Evolutionary conservation across 73 alveolate genomes (phyloP), one percentile per base, ranked within the genome.

Genomic region (Uronychia setigera): DNA sequence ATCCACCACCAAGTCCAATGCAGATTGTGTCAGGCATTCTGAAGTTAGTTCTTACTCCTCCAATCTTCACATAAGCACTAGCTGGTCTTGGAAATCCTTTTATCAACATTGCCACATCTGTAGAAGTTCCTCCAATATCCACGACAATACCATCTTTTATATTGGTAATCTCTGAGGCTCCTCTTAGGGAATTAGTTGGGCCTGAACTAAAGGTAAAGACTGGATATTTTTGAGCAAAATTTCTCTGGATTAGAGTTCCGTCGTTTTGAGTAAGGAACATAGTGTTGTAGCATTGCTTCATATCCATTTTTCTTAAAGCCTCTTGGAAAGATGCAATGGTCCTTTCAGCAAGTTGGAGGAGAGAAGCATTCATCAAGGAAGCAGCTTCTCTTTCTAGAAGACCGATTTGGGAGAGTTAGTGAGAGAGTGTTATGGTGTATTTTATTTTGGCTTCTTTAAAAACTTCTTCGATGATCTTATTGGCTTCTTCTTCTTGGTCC

Each of bases 381-480:
- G 87, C 87, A 35, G 87, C 77, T 34, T 80, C 87, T 46, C 87
- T 34, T 35, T 80, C 87, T 35, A 80, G 87, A 58, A 80, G 80
- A 11, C 87, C 87, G 9, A 80, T n/a, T 9, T 31, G 25, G 13
- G 87, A 31, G 28, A 80, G n/a, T 34, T 80, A 9, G 81, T 80
- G 87, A 14, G 81, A 33, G 5, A 26, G 46, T 1, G 80, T 46
- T 1, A 80, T 80, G 1, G 77, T 80, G 87, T 80, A 80, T 28
- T 26, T n/a, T 5, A 80, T 5, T 33, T 29, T 14, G 46, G 83
- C 32, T 14, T 80, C 80, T 30, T 80, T n/a, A 9, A 80, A 58
- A 13, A 33, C 87, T 9, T 11, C 32, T 83, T 80, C 87, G n/a
- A 80, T 13, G 5, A 80, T 80, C 30, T 31, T 28, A 13, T 35